Conservation (phyloP, 352 stramenopile genomes). For the Pelagophyceae sp. region DNA sequence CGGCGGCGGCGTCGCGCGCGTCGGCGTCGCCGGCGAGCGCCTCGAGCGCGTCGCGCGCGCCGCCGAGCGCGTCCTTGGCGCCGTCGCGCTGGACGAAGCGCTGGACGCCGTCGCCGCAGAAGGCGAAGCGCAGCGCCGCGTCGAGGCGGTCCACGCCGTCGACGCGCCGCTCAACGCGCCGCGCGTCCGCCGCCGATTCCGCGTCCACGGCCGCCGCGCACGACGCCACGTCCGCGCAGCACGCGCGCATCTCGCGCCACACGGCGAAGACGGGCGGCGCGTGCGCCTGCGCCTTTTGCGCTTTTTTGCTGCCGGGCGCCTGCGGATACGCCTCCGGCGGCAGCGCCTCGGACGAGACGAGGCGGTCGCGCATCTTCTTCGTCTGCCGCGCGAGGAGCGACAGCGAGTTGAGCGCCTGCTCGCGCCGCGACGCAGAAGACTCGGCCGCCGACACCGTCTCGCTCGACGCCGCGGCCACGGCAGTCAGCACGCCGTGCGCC, state of each 20-base stretch:
- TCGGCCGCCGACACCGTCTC: no score
- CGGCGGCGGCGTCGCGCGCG: background rate
- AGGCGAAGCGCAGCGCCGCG: background rate
- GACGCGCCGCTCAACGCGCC: background rate
- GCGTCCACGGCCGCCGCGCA: background rate
- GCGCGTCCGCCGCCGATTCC: background rate
- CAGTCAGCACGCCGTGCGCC: no score
- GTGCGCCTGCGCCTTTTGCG: background rate
- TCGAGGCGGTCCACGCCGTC: background rate
- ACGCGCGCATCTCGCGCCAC: no score
- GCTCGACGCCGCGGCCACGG: no score
- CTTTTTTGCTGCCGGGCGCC: background rate
- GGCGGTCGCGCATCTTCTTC: background rate
- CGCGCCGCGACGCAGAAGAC: no score
- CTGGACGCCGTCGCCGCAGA: background rate
- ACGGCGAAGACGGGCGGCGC: no score
- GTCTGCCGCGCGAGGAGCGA: background rate
- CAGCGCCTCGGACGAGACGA: background rate
- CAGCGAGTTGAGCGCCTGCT: background rate
- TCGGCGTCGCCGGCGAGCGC: background rate
- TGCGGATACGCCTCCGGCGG: background rate
- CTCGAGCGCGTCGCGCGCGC: background rate
- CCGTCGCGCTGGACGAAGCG: background rate
- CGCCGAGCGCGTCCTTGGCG: background rate
- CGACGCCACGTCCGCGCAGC: background rate